Evolutionary conservation across 495 filamentous ascomycete genomes (phyloP), one percentile per base, ranked within the genome.

Genomic region (Paragyromitra xinjiangensis): DNA sequence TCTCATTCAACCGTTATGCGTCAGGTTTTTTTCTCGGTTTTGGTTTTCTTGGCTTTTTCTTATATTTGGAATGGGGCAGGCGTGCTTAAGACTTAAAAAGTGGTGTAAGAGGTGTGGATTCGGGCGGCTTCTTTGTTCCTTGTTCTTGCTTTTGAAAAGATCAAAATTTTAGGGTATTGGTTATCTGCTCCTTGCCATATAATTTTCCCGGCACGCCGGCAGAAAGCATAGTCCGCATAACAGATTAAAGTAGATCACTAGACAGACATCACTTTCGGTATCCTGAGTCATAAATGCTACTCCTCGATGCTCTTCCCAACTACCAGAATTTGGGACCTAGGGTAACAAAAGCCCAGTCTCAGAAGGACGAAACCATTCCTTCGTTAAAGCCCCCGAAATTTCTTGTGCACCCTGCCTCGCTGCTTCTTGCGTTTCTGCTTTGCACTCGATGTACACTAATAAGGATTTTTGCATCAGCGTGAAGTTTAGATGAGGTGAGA

Each of bases 371-470:
- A 92, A 88, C 91, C 90, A 92, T 83, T 91, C 87, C 42, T 83
- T 83, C 69, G 86, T 72, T 58, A 92, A 84, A 67, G 85, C 83
- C 56, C 84, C 69, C 69, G 88, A 85, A 16, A 88, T 84, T 70
- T 88, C 85, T 73, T 87, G 84, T 40, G 90, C 91, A 4, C 86
- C 85, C 40, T 82, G 76, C 56, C 85, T 85, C 9, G 90, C 90
- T 26, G 84, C 81, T 16, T 86, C 84, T 24, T 81, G 82, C 61
- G 84, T 84, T 39, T 82, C 65, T 61, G 86, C 84, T 65, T 85
- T 86, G 80, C 87, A 87, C 78, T 90, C 88, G 61, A 90, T 86
- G 69, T 89, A 90, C 71, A 88, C 87, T 90, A 65, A 34, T 11
- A 73, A 29, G 2, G 63, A 48, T 81, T 72, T 79, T 50, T 42